These are phyloP conservation scores for Papiliotrema flavescens DNA, from an alignment of 1,284 basidiomycete genomes.

Conservation along the genomic window DNA sequence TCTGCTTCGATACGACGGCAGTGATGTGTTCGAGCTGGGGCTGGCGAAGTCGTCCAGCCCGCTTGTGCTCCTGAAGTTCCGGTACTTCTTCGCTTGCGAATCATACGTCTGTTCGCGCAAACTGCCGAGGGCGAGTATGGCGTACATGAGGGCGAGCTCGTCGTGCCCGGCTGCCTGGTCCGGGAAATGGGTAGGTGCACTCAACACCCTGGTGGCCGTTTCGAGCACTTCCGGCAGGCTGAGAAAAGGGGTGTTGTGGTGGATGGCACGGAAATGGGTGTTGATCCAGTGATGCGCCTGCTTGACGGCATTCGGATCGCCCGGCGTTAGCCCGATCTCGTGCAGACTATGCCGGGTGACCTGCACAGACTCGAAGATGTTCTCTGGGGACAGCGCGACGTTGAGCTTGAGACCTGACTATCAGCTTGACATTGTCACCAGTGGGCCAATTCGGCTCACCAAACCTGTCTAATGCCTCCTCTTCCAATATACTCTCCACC, in stretches of 20 bases:
- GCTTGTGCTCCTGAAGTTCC: neutral
- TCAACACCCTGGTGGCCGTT: conserved; percentile 7
- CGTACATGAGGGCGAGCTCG: conserved; percentile 13
- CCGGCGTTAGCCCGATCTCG: conserved; percentile 13
- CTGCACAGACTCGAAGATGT: conserved; percentile 10
- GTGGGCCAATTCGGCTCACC: conserved; percentile 1
- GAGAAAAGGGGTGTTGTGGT: conserved; percentile 23
- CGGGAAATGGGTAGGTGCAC: neutral
- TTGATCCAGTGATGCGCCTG: conserved; percentile 16
- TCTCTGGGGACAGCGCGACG: conserved; percentile 10
- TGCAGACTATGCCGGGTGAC: conserved; percentile 4
- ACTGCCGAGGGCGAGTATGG: conserved; percentile 16
- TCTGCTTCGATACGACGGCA: neutral
- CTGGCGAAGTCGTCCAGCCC: neutral
- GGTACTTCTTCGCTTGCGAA: conserved; percentile 4
- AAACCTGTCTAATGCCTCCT: neutral
- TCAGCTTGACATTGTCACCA: neutral
- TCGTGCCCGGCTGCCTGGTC: neutral
- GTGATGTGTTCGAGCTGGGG: neutral
- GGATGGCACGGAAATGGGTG: conserved; percentile 17
- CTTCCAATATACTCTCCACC: neutral
- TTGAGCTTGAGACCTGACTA: conserved; percentile 6
- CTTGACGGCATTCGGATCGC: conserved; percentile 1
- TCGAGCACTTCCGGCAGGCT: conserved; percentile 10
- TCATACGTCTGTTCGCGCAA: conserved; percentile 17